Conservation (phyloP, 139 green algal species). For the Microglena sp. region DNA sequence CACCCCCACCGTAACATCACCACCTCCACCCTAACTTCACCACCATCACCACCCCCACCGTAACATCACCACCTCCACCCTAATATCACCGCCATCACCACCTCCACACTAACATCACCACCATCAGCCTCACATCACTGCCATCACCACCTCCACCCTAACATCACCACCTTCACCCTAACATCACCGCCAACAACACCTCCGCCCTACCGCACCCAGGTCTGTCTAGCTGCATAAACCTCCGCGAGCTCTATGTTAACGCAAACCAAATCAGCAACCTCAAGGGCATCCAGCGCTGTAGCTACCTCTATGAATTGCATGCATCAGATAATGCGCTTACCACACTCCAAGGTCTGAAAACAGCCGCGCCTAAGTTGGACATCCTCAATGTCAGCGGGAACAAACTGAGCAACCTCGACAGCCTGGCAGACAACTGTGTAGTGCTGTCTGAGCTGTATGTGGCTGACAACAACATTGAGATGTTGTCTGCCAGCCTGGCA, state of each 20-base stretch:
- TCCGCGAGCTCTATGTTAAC: slow-evolving; percentile 14
- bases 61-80: too few relatives aligned
- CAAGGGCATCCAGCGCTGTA: slow-evolving; percentile 19
- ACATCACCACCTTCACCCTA: too few relatives aligned
- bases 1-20: too few relatives aligned
- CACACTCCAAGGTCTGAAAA: slow-evolving; percentile 21
- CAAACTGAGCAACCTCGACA: slow-evolving; percentile 12
- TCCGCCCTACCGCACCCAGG: too few relatives aligned
- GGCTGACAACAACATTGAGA: slow-evolving; percentile 13
- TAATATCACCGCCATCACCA: too few relatives aligned
- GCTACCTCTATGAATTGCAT: slow-evolving; percentile 18
- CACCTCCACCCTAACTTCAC: too few relatives aligned
- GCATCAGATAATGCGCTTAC: slow-evolving; percentile 22
- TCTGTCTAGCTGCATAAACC: not conserved
- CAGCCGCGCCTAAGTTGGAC: slow-evolving; percentile 15
- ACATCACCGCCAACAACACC: too few relatives aligned
- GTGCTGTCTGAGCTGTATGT: slow-evolving; percentile 25
- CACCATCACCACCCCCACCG: too few relatives aligned
- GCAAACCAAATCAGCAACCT: slow-evolving; percentile 18
- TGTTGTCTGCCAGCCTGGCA: slow-evolving; percentile 9
- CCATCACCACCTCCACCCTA: too few relatives aligned
- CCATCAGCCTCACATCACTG: too few relatives aligned
- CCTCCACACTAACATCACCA: too few relatives aligned
- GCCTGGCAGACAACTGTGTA: slow-evolving; percentile 14
- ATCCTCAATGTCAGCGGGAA: slow-evolving; percentile 25